Evolutionary conservation across 1,284 basidiomycete genomes (phyloP).

Genomic region (Ustilago bromivora): DNA sequence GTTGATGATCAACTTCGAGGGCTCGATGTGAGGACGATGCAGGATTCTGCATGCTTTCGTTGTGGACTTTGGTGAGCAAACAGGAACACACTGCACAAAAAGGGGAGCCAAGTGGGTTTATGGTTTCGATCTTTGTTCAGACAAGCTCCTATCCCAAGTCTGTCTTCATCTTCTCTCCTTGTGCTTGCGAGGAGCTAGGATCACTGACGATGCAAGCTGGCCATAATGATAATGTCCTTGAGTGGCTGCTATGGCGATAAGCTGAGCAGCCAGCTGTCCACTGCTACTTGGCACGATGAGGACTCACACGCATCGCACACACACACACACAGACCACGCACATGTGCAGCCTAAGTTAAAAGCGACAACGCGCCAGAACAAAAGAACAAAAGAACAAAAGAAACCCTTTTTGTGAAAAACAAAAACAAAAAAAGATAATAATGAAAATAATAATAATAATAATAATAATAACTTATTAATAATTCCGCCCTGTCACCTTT

Average conservation of each 20-base stretch:
- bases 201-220: not conserved
- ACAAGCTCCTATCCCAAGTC: not conserved
- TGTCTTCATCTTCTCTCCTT: not conserved
- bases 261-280: too few relatives aligned
- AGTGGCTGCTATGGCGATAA: too few relatives aligned
- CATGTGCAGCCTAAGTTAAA: not conserved
- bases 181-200: not conserved
- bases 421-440: too few relatives aligned
- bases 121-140: not conserved
- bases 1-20: not conserved
- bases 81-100: not conserved
- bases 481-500: not conserved
- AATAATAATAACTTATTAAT: too few relatives aligned
- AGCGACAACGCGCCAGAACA: not conserved
- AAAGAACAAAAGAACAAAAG: not conserved
- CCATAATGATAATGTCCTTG: too few relatives aligned
- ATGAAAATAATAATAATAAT: too few relatives aligned
- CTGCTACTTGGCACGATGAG: too few relatives aligned
- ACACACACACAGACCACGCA: not conserved
- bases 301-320: not conserved
- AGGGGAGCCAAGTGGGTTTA: not conserved
- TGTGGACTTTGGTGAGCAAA: not conserved
- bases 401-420: too few relatives aligned
- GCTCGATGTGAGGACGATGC: not conserved
- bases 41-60: not conserved